Base-by-base conservation (phyloP, 2,329 filamentous ascomycete species). In the Rhexocercosporidium sp. region DNA sequence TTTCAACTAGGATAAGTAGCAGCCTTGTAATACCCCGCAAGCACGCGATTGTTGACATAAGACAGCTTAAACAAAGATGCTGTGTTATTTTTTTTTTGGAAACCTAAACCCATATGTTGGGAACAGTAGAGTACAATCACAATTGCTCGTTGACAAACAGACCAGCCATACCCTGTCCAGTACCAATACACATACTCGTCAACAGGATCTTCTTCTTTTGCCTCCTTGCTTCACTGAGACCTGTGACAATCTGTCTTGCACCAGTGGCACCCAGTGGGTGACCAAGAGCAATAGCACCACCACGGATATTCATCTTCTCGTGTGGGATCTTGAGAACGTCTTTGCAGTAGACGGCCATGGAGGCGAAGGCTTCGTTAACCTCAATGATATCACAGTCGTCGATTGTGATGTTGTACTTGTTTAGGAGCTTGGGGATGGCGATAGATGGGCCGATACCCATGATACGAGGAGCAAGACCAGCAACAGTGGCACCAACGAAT, bases 281-380 rank as follows among this genome's bases (percentile, higher is more conserved):
- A 62, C 92, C 92, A 0, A 96, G 84, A 3, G 92, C 92, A 77
- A 96, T 95, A 71, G 92, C 92, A 70, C 92, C 92, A 73, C 92
- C 92, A 68, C 91, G 85, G 29, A 90, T 86, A 82, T 96, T 96
- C 85, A 96, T 87, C 87, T 94, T 95, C 75, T 85, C 80, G 80
- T 86, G 87, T 77, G 92, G 89, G 60, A 95, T 82, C 71, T 87
- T 87, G 60, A 96, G 85, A 72, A 83, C 88, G 75, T 93, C 85
- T 64, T 92, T 82, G 82, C 94, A 97, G 86, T 97, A 98, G 34
- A 97, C 94, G 1, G 93, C 94, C 96, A 98, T 98, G 62, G 92
- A 96, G 25, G 94, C 95, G 76, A 99, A 99, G 1, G 96, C 96
- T 86, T 99, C 96, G 83, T 99, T 99, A 77, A 99, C 82, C 86